phyloP scores from a whole-genome alignment of 1,284 basidiomycete species.

The Ceratobasidium sp. region DNA sequence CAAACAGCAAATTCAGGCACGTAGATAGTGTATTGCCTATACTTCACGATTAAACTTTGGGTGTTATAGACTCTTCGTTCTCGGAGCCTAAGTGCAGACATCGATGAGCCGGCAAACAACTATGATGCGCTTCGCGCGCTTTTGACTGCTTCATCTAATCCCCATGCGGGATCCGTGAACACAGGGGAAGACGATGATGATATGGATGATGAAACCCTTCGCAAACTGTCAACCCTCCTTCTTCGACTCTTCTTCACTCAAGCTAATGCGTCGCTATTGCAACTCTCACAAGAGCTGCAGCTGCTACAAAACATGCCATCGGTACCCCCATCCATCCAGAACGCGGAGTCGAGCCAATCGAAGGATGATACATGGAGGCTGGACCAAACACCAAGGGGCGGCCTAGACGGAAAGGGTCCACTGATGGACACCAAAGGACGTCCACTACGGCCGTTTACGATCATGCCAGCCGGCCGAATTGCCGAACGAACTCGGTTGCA shows the following conservation, averaged over 20 bases:
- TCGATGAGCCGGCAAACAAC: constrained; percentile 46
- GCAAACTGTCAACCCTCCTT: constrained; percentile 74
- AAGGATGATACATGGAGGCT: constrained; percentile 76
- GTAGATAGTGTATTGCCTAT: constrained; percentile 43
- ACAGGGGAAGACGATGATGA: constrained; percentile 64
- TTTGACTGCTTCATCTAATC: constrained; percentile 9
- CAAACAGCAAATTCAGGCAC: constrained; percentile 72
- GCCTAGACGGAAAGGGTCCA: constrained; percentile 66
- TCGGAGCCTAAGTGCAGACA: constrained; percentile 51
- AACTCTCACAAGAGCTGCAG: constrained; percentile 69
- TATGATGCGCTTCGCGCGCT: constrained; percentile 33
- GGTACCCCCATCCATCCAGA: neutral
- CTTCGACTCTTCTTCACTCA: constrained; percentile 79
- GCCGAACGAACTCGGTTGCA: constrained; percentile 75
- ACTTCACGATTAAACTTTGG: constrained; percentile 9
- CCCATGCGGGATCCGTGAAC: constrained; percentile 9
- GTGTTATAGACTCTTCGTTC: constrained; percentile 62
- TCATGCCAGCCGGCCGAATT: constrained; percentile 76
- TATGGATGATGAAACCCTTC: constrained; percentile 70
- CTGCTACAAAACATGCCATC: constrained; percentile 72
- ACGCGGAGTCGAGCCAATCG: neutral
- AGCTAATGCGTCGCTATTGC: constrained; percentile 59
- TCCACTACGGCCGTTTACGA: constrained; percentile 89
- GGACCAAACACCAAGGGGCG: constrained; percentile 60
- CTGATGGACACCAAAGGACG: constrained; percentile 79